Conservation (phyloP, 257 asterid genomes). For the Solanum corneliomulleri region DNA sequence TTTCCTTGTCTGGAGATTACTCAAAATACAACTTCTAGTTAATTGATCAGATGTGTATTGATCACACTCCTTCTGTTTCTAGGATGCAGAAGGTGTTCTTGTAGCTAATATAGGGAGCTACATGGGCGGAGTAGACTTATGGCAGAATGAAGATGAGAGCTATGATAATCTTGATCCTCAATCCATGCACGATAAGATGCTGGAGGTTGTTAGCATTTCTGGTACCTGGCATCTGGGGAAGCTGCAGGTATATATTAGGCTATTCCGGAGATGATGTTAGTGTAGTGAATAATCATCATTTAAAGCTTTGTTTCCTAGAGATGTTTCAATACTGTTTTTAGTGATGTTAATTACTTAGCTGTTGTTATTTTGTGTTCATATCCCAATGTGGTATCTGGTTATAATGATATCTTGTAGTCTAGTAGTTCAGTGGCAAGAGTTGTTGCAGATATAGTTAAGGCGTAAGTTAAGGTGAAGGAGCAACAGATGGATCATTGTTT, state of each 20-base stretch:
- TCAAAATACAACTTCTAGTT: background rate
- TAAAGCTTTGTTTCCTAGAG: background rate
- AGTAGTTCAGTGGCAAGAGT: background rate
- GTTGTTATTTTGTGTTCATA: background rate
- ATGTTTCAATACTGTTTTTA: background rate
- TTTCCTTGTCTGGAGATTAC: background rate
- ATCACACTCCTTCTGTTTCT: background rate
- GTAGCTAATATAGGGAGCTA: slow-evolving; percentile 94
- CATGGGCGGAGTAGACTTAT: slow-evolving; percentile 98
- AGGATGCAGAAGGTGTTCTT: slow-evolving; percentile 98
- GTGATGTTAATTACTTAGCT: background rate
- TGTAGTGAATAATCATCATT: background rate
- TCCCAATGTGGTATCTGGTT: background rate
- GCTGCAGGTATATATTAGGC: slow-evolving; percentile 56
- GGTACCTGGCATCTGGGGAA: slow-evolving; percentile 99
- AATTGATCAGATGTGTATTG: background rate
- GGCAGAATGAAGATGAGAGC: slow-evolving; percentile 96
- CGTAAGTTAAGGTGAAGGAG: background rate
- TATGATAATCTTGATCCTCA: slow-evolving; percentile 91
- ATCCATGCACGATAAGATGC: slow-evolving; percentile 96
- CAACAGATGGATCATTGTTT: background rate
- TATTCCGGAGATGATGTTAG: background rate
- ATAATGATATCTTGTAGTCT: background rate
- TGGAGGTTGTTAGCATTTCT: slow-evolving; percentile 94
- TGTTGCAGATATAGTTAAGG: background rate